phyloP scores from a whole-genome alignment of 441 rosid species.

The Populus hybrid region DNA sequence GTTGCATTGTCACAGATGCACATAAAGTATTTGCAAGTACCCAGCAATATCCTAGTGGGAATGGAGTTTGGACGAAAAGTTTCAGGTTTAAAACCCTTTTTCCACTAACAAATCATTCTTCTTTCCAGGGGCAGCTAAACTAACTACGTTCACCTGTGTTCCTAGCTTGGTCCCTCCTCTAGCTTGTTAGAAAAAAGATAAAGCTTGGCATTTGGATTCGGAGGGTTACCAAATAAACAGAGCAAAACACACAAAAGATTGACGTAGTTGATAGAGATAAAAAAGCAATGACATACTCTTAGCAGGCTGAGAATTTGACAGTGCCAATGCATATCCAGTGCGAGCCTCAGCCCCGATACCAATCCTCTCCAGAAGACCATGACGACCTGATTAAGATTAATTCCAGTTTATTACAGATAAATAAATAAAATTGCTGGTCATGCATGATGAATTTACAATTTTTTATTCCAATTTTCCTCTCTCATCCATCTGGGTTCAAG shows the following conservation, averaged over 20 bases:
- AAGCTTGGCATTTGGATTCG: neutral
- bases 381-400: constrained; percentile 46
- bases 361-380: constrained; percentile 58
- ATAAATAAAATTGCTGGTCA: neutral
- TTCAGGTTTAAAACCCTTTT: neutral
- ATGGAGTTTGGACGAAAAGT: neutral
- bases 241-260: neutral
- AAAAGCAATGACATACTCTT: constrained; percentile 40
- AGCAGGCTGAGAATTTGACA: constrained; percentile 72
- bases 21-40: neutral
- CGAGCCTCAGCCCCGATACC: constrained; percentile 66
- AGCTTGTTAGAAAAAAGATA: neutral
- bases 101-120: neutral
- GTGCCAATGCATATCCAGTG: constrained; percentile 50
- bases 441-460: neutral
- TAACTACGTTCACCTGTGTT: neutral
- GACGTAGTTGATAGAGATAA: neutral
- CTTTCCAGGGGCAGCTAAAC: neutral
- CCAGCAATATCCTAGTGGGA: neutral
- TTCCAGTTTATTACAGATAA: neutral
- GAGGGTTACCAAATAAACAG: neutral
- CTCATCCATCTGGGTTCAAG: neutral
- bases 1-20: neutral
- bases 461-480: neutral
- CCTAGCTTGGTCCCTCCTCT: neutral